These are phyloP conservation scores for Rhodotorula toruloides DNA, from an alignment of 768 basidiomycete genomes.

Conservation along the genomic window DNA sequence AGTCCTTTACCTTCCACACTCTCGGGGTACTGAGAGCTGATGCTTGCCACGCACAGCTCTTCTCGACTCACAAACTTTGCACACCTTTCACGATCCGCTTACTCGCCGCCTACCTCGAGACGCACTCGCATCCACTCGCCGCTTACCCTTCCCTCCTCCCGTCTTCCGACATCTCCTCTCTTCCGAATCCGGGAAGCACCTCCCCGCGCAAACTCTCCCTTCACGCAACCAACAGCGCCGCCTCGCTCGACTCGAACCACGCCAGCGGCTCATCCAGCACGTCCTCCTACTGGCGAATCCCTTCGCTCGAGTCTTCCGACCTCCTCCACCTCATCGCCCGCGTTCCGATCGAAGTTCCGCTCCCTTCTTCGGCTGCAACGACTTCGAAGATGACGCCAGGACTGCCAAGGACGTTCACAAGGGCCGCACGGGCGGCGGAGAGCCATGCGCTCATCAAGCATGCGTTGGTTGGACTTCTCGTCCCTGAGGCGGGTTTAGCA, in stretches of 20 bases:
- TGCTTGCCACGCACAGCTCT: neutral
- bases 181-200: neutral
- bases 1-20: neutral
- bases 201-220: conserved; percentile 18
- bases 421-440: neutral
- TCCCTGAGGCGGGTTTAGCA: too few relatives aligned
- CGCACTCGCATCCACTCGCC: conserved; percentile 6
- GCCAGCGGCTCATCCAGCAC: neutral
- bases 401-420: neutral
- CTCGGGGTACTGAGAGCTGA: too few relatives aligned
- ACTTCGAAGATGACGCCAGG: too few relatives aligned
- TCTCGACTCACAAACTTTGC: neutral
- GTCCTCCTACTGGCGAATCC: conserved; percentile 1
- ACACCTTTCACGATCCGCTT: conserved; percentile 3
- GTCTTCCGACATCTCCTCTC: neutral
- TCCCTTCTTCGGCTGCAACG: neutral
- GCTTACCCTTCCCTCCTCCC: neutral
- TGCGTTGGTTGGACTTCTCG: neutral
- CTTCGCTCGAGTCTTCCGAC: neutral
- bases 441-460: neutral
- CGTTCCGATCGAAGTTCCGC: conserved; percentile 5
- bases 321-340: neutral
- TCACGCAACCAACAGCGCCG: neutral
- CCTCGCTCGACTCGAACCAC: neutral
- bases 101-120: conserved; percentile 23